A percentile compares a stretch with the other conserved stretches of the same genome.
phyloP scores from a whole-genome alignment of 148 eudicot genomes.

The Rhododendron ovatum region DNA sequence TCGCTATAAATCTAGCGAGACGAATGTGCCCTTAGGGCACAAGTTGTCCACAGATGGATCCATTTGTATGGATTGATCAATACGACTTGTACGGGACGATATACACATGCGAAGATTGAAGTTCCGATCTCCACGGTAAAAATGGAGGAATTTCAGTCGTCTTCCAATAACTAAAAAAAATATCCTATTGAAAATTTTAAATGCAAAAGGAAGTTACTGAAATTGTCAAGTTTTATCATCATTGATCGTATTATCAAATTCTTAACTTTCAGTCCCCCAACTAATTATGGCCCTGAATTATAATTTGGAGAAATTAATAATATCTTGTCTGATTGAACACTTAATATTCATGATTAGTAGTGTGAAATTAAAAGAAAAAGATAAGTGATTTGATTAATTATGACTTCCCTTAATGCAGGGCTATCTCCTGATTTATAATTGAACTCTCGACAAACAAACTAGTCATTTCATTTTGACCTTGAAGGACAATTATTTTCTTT shows the following conservation, averaged over 20 bases:
- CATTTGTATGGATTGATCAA: too few species aligned
- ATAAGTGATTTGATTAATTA: not conserved
- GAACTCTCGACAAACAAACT: not conserved
- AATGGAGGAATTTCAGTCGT: not conserved
- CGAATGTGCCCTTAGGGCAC: too few species aligned
- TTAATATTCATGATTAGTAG: not conserved
- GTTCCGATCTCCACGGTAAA: not conserved
- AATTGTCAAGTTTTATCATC: not conserved
- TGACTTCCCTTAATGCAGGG: not conserved
- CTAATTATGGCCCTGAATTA: not conserved
- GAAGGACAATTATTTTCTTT: not conserved
- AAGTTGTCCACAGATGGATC: too few species aligned
- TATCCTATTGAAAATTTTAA: too few species aligned
- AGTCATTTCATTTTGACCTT: not conserved
- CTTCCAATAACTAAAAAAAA: not conserved
- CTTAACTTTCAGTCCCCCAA: not conserved
- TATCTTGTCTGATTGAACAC: not conserved
- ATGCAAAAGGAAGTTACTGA: not conserved
- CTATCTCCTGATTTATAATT: not conserved
- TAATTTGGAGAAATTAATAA: not conserved
- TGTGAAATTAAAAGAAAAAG: not conserved
- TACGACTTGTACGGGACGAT: too few species aligned
- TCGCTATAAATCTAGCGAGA: too few species aligned
- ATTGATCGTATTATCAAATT: not conserved
- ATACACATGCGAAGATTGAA: not conserved